phyloP scores from a whole-genome alignment of 805 yeast genomes.

The Starmera quercuum region DNA sequence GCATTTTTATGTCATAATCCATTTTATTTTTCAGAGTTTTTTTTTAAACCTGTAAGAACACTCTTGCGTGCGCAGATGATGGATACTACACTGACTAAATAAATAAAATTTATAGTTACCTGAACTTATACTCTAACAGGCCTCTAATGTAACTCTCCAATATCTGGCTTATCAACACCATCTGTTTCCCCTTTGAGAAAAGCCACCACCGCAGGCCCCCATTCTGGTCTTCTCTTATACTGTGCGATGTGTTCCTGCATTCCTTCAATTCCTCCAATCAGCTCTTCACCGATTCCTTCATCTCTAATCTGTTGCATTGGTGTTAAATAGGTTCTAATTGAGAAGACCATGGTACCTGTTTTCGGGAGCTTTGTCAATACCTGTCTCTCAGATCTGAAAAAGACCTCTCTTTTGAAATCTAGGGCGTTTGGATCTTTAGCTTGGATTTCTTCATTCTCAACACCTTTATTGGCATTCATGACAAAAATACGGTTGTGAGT shows the following conservation, averaged over 20 bases:
- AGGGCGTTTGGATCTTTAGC: constrained; percentile 25
- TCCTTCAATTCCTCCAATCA: constrained; percentile 57
- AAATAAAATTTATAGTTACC: too few species aligned
- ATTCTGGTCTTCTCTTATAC: constrained; percentile 56
- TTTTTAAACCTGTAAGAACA: too few species aligned
- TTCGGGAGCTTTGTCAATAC: constrained; percentile 44
- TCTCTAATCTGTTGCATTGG: constrained; percentile 39
- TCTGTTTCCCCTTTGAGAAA: constrained; percentile 30
- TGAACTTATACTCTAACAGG: too few species aligned
- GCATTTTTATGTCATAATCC: too few species aligned
- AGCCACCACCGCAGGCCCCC: constrained; percentile 60
- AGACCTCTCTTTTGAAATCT: constrained; percentile 35
- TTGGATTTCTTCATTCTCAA: constrained; percentile 21
- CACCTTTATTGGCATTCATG: constrained; percentile 34
- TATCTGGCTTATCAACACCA: constrained; percentile 21
- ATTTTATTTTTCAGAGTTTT: too few species aligned
- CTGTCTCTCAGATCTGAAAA: constrained; percentile 55
- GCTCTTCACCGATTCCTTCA: constrained; percentile 41
- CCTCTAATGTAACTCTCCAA: too few species aligned
- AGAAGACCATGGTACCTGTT: constrained; percentile 38
- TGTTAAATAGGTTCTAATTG: constrained; percentile 50
- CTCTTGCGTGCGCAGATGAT: too few species aligned
- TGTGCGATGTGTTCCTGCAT: constrained; percentile 50
- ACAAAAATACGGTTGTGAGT: constrained; percentile 44
- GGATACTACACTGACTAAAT: too few species aligned